Base-by-base conservation (phyloP, 2,329 filamentous ascomycete genomes). In the Trichoderma sp. region DNA sequence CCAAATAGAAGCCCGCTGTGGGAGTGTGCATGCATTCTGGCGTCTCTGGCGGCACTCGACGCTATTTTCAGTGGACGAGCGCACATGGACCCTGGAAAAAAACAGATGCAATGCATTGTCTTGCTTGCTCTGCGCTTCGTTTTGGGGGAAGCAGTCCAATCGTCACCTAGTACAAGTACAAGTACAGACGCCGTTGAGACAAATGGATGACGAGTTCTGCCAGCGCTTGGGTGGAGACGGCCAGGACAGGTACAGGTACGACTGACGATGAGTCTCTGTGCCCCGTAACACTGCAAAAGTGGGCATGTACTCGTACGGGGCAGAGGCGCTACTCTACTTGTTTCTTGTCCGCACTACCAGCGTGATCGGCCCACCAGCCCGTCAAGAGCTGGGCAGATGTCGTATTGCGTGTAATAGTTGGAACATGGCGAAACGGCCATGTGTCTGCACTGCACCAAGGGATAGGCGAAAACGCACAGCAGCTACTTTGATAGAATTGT, bases 331-430 rank as follows among this genome's bases (percentile, higher is more conserved):
- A 38, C 35, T 38, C 35, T 65, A 41, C 62, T 38, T 35, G 62
- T 24, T 64, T 31, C 16, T 38, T 33, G 59, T 38, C 31, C 21
- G 45, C 27, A 45, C 33, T 33, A 35, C 66, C 38, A 45, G 59
- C 56, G 64, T 60, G 64, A 75, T 75, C 72, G 72, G 64, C 72
- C 72, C 64, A 75, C 72, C 56, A 68, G 64, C n/a, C 66, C 64
- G 45, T 69, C 63, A 53, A 50, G 27, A 68, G 35, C 29, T 31
- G 53, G 62, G 63, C 45, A 60, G 62, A 74, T 38, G 50, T 33
- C 69, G 69, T 56, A 50, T 64, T 56, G 45, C 18, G 8, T 56
- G 45, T 35, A 35, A 35, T 35, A 63, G 14, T 63, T 27, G 29
- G 60, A 63, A 9, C 60, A 35, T 18, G 29, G n/a, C 35, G 29